Base-by-base conservation (phyloP, 257 asterid species). In the Lithospermum erythrorhizon region DNA sequence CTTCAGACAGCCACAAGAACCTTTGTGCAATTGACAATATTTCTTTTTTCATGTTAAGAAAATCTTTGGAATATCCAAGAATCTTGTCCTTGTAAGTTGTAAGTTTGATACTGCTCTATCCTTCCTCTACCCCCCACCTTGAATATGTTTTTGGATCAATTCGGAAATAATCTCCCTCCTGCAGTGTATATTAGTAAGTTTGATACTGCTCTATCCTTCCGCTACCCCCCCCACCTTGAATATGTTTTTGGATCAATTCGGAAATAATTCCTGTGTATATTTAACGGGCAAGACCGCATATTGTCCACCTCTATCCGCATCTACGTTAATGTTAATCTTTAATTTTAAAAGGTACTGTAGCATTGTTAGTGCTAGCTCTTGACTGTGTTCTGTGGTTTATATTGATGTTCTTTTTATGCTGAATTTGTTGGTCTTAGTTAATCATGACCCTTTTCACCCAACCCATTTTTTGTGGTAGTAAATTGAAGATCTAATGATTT, bases 1-100 rank as follows among this genome's bases (percentile, higher is more conserved):
- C 76, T 62, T n/a, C 73, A 61, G 76, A 63, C 79, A 48, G 24
- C 78, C 80, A 75, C 79, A 72, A 64, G 65, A 75, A 55, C 67
- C 59, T 65, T 56, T 29, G 53, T 17, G 61, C 21, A 49, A 57
- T 56, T 62, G 21, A 18, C 21, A 52, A 52, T 2, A 52, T 15
- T 7, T 15, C 5, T 17, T 17, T 52, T 17, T 52, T 21, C 3
- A 9, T 55, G 25, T 21, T 27, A 27, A 3, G 7, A 27, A 27
- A 27, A 22, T 55, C 21, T 13, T 65, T 76, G 84, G 89, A 88
- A 88, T 83, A 85, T 88, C 80, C 93, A 76, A 69, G 95, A 85
- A 83, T 85, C 95, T 81, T 70, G 20, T 59, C 62, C 14, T 57
- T 61, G 79, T 72, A 73, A 78, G 84, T 72, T n/a, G n/a, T n/a